These are phyloP conservation scores for Fonsecaea nubica DNA, from an alignment of 2,329 filamentous ascomycete genomes.

Conservation along the genomic window DNA sequence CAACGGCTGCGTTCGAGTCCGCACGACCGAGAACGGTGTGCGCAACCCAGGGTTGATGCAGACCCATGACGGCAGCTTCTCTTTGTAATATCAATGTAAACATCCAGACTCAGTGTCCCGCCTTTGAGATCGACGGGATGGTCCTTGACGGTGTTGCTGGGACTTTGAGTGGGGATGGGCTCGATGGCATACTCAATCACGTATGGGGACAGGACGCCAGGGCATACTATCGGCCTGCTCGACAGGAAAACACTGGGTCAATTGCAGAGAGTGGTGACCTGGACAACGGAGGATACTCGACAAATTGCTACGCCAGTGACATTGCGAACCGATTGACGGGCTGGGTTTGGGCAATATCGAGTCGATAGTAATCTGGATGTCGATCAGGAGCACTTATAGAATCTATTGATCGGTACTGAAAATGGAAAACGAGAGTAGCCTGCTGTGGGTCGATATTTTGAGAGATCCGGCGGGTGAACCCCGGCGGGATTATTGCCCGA, in stretches of 20 bases:
- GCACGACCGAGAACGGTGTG: slow-evolving; percentile 51
- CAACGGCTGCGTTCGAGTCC: slow-evolving; percentile 53
- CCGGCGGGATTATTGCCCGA: background rate
- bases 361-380: background rate
- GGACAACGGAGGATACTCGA: slow-evolving; percentile 29
- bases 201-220: slow-evolving; percentile 15
- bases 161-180: slow-evolving; percentile 29
- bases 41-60: slow-evolving; percentile 55
- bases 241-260: slow-evolving; percentile 37
- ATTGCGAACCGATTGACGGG: slow-evolving; percentile 37
- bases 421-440: background rate
- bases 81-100: slow-evolving; percentile 47
- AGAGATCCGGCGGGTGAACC: background rate
- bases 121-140: slow-evolving; percentile 35
- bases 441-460: background rate
- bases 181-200: slow-evolving; percentile 22
- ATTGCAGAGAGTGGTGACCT: slow-evolving; percentile 27
- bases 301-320: slow-evolving; percentile 32
- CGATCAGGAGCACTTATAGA: background rate
- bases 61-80: slow-evolving; percentile 46
- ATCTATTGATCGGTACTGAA: background rate
- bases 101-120: slow-evolving; percentile 27
- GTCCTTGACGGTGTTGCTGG: slow-evolving; percentile 35
- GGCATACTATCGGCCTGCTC: slow-evolving; percentile 32
- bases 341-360: slow-evolving; percentile 22